Base-by-base conservation (phyloP, 2,329 filamentous ascomycete species). In the Capronia coronata region DNA sequence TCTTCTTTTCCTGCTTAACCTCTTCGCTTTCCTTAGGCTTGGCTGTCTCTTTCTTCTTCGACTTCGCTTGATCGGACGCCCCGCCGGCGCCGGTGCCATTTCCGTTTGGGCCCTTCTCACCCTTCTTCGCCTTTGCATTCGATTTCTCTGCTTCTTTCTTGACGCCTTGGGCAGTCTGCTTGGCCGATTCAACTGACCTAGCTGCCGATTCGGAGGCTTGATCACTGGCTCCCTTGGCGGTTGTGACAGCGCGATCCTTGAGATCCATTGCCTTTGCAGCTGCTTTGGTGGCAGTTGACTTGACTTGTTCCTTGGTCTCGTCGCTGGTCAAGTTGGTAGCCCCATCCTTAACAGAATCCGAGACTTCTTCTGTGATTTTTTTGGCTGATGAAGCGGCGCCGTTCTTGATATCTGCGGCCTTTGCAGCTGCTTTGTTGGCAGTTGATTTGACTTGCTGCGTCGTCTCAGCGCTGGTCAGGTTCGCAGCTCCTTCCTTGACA, bases 81-180 rank as follows among this genome's bases (percentile, higher is more conserved):
- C 47, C 55, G 48, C 40, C 55, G 52, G 44, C 55, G 51, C 48
- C 52, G 43, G 52, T 57, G 54, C 54, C 56, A 54, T 52, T 48
- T 49, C 39, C 54, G 56, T 58, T 54, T 54, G 53, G 54, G 54
- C 51, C 14, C 25, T 52, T 51, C 10, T 51, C 27, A 37, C 46
- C 38, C 11, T 39, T 35, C 2, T 40, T 39, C 13, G 40, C 23
- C 32, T 54, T 39, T 7, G 35, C 23, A 16, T 27, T 35, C 7
- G 43, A 44, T 16, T 49, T 32, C 13, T 16, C 49, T 16, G 49
- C 32, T 30, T 48, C 19, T 16, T 44, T 43, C 32, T 37, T 43
- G 23, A 42, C 25, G 11, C 45, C 48, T 30, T 51, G 37, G 11
- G 48, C 23, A 8, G 44, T 23, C n/a, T 25, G 42, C 23, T 43